Evolutionary conservation across 2,329 filamentous ascomycete genomes (phyloP), one percentile per base, ranked within the genome.

Genomic region (Neoascochyta sp.): DNA sequence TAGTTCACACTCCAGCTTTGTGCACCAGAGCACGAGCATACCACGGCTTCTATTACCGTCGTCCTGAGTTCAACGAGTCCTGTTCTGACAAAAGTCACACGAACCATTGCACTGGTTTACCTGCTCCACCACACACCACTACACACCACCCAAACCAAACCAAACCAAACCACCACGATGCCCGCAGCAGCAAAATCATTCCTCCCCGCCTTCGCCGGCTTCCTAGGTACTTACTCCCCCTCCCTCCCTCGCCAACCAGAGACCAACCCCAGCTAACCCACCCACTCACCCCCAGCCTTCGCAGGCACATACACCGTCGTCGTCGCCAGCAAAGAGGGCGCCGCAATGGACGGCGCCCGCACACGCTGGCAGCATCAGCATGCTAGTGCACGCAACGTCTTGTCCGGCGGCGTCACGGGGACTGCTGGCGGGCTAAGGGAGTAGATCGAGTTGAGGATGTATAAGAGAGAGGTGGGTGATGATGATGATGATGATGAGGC

Each of bases 311-410:
- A 62, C 51, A 60, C 57, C 4, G 45, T 50, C 21, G 28, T 56
- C 16, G 54, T 54, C 2, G 59, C 59, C 4, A 32, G 43, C 10
- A 47, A 49, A 38, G 59, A 62, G 47, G 59, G 57, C 27, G 49
- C 47, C 8, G 41, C 51, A 10, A 47, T 62, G 19, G 57, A 61
- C 37, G 39, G 34, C 22, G 57, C 59, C 9, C 51, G 55, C 17
- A 51, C 47, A 24, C 43, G 57, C n/a, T 62, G 56, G 54, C 52
- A 60, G 36, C 23, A 51, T 3, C 58, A 62, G 37, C 47, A 52
- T 14, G 47, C 45, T 1, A 38, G 40, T 9, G 47, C 49, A 3
- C 33, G 43, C 5, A 34, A 42, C 8, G 48, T 43, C 3, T 14
- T 50, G 1, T 36, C 29, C 2, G 44, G 46, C 1, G 48, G 45